These are phyloP conservation scores for Penicillium steckii DNA, from an alignment of 495 filamentous ascomycete species.

Conservation along the genomic window DNA sequence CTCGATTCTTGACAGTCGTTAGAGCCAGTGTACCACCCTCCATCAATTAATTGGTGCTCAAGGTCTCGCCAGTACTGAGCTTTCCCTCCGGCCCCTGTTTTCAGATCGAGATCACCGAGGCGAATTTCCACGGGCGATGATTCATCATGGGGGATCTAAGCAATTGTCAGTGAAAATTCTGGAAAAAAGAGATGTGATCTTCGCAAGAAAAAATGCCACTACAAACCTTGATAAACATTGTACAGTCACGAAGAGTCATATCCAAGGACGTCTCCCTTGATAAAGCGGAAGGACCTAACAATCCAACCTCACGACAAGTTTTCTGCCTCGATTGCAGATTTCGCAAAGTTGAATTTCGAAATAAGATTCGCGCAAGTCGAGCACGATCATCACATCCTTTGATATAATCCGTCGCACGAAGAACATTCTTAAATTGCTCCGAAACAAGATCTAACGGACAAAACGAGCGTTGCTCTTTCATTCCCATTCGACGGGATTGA, in stretches of 20 bases:
- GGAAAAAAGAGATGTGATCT: background rate
- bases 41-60: conserved; percentile 61
- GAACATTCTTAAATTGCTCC: conserved; percentile 34
- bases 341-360: conserved; percentile 33
- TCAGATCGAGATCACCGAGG: conserved; percentile 86
- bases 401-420: conserved; percentile 35
- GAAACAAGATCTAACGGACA: conserved; percentile 60
- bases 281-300: conserved; percentile 30
- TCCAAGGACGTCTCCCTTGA: conserved; percentile 49
- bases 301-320: conserved; percentile 33
- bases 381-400: conserved; percentile 35
- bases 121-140: conserved; percentile 61
- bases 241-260: conserved; percentile 91
- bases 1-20: conserved; percentile 26
- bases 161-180: background rate
- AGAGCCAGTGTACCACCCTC: conserved; percentile 69
- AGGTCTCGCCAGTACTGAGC: conserved; percentile 66
- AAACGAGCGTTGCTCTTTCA: conserved; percentile 36
- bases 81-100: conserved; percentile 68
- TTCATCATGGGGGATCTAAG: conserved; percentile 28
- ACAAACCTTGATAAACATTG: conserved; percentile 70
- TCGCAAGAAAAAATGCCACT: background rate
- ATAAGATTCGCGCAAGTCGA: conserved; percentile 37
- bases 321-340: conserved; percentile 38
- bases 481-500: conserved; percentile 20